Conservation (phyloP, 495 filamentous ascomycete genomes). For the Hypoxylon fragiforme region DNA sequence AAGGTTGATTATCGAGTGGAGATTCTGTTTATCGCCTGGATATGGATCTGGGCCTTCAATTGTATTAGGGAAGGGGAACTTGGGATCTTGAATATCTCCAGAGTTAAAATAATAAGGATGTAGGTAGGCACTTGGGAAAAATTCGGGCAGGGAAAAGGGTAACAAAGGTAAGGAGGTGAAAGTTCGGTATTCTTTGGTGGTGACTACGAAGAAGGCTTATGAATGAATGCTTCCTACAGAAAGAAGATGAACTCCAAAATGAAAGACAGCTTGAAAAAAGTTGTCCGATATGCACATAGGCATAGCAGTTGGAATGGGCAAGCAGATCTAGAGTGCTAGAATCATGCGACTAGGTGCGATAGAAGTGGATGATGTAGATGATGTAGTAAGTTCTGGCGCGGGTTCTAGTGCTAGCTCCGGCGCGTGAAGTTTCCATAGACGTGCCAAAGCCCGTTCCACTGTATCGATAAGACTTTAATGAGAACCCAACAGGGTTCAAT, state of each 20-base stretch:
- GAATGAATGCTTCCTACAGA: too few species aligned
- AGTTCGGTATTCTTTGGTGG: neutral
- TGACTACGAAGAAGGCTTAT: neutral
- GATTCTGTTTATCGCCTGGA: neutral
- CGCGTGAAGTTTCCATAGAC: too few species aligned
- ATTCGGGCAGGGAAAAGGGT: neutral
- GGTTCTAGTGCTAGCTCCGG: neutral
- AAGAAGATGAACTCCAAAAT: neutral
- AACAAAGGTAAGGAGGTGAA: neutral
- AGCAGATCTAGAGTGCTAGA: neutral
- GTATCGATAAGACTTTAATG: slow-evolving; percentile 8
- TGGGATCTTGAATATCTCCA: neutral
- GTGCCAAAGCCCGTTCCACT: too few species aligned
- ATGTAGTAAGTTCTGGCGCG: neutral
- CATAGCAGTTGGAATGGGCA: neutral
- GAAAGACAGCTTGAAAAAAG: neutral
- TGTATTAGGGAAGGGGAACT: neutral
- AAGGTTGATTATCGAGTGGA: neutral
- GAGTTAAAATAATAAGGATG: neutral
- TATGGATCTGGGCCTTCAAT: neutral
- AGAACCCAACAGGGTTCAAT: neutral
- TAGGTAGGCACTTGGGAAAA: neutral
- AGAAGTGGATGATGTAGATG: neutral
- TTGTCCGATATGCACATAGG: neutral
- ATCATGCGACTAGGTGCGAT: neutral